These are phyloP conservation scores for Beauveria bassiana DNA, from an alignment of 2,329 filamentous ascomycete species.

Conservation along the genomic window DNA sequence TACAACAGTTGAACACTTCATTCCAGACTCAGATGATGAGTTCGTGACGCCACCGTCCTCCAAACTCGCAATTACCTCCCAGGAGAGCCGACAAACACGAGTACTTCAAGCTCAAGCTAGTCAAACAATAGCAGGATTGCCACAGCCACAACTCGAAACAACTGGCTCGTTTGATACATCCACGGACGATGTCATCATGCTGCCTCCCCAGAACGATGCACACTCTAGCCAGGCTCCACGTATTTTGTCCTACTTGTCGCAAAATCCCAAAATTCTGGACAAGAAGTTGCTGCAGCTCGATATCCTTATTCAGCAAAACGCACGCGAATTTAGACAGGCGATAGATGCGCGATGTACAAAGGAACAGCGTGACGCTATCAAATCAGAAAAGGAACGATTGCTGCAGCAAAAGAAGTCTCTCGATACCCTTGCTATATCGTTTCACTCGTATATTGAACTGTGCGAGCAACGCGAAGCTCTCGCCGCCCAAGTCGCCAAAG, in stretches of 20 bases:
- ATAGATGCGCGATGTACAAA: conserved; percentile 39
- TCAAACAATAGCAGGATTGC: not conserved
- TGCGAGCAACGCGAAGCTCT: conserved; percentile 37
- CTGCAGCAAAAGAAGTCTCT: conserved; percentile 38
- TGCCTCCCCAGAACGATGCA: not conserved
- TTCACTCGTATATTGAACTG: conserved; percentile 35
- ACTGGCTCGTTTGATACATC: not conserved
- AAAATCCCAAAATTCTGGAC: conserved; percentile 25
- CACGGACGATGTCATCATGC: not conserved
- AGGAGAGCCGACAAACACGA: not conserved
- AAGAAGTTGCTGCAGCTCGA: conserved; percentile 32
- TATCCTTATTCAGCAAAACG: conserved; percentile 38
- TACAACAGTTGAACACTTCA: conserved; percentile 26
- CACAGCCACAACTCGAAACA: not conserved
- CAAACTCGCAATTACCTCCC: conserved; percentile 21
- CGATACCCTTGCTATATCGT: conserved; percentile 31
- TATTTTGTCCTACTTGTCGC: conserved; percentile 23
- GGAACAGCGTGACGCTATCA: conserved; percentile 38
- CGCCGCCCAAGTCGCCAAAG: conserved; percentile 38
- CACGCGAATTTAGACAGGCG: conserved; percentile 37
- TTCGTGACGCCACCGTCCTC: conserved; percentile 35
- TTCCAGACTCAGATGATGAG: conserved; percentile 52
- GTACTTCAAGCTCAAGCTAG: not conserved
- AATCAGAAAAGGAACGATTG: conserved; percentile 41
- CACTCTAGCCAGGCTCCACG: conserved; percentile 20